These are phyloP conservation scores for Trichoderma cornu-damae DNA, from an alignment of 2,329 filamentous ascomycete genomes.

Conservation along the genomic window DNA sequence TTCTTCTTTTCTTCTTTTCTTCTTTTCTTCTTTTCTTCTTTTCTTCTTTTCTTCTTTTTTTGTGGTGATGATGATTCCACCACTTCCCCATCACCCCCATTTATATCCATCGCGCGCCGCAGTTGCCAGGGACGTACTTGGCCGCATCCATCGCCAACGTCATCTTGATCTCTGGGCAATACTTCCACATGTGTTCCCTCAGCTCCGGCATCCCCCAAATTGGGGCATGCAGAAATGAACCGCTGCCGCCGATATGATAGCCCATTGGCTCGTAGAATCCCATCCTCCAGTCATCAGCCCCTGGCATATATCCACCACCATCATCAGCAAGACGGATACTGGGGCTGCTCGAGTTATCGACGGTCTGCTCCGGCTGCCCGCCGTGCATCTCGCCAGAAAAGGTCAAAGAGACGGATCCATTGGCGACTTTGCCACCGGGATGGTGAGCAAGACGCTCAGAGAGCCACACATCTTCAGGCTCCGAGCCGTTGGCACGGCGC, in stretches of 20 bases:
- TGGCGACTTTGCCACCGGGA: constrained; percentile 46
- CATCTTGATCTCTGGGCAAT: constrained; percentile 57
- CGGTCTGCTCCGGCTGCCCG: constrained; percentile 27
- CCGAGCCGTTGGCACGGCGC: constrained; percentile 38
- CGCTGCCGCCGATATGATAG: constrained; percentile 51
- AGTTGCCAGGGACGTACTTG: constrained; percentile 45
- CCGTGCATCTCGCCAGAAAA: constrained; percentile 48
- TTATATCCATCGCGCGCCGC: constrained; percentile 29
- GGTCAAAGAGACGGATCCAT: constrained; percentile 43
- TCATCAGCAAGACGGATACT: constrained; percentile 23
- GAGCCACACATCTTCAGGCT: constrained; percentile 55
- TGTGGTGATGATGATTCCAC: no score
- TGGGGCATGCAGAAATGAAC: constrained; percentile 39
- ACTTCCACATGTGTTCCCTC: constrained; percentile 49
- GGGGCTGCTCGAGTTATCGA: constrained; percentile 22
- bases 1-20: neutral
- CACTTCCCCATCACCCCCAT: no score
- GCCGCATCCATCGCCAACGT: constrained; percentile 51
- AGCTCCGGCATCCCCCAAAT: constrained; percentile 47
- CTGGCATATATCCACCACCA: constrained; percentile 35
- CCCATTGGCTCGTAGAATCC: constrained; percentile 55
- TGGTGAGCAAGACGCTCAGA: constrained; percentile 47
- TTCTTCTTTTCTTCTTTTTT: neutral
- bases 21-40: no score
- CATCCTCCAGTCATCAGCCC: constrained; percentile 47